These are phyloP conservation scores for Penstemon barbatus DNA, from an alignment of 257 asterid species.

Conservation along the genomic window DNA sequence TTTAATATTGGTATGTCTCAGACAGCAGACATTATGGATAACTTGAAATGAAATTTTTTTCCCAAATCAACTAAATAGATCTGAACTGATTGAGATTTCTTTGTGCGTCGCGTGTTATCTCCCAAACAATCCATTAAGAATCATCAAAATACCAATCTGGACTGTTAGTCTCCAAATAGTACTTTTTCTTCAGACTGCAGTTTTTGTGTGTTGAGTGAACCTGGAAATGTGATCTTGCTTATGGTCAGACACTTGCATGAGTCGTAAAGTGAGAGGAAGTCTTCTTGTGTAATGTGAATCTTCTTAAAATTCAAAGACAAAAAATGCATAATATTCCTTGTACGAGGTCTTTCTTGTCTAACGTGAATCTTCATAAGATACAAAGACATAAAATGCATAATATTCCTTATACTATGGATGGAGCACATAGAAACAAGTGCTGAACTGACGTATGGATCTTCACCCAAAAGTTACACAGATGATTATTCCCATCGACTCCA, in stretches of 20 bases:
- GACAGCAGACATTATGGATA: neutral
- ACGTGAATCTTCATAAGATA: neutral
- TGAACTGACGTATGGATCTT: neutral
- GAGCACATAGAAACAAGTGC: neutral
- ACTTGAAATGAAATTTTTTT: neutral
- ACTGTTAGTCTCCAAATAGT: neutral
- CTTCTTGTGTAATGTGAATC: too few species aligned
- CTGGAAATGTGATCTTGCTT: neutral
- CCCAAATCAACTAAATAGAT: neutral
- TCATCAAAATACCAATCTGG: slow-evolving; percentile 1
- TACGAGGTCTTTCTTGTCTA: neutral
- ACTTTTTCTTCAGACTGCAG: neutral
- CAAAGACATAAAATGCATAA: neutral
- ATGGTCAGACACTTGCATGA: neutral
- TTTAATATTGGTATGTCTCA: too few species aligned
- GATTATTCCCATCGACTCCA: neutral
- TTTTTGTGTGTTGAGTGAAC: neutral
- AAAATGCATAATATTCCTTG: too few species aligned
- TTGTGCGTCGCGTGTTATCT: neutral
- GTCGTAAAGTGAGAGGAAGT: neutral
- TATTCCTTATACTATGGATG: neutral
- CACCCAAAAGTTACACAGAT: neutral
- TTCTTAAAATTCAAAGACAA: too few species aligned
- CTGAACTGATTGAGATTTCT: neutral
- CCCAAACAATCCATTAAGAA: neutral